A percentile compares a stretch with the other conserved stretches of the same genome.
Conservation (phyloP, 2,329 filamentous ascomycete species). For the Myrmaecium sp. region DNA sequence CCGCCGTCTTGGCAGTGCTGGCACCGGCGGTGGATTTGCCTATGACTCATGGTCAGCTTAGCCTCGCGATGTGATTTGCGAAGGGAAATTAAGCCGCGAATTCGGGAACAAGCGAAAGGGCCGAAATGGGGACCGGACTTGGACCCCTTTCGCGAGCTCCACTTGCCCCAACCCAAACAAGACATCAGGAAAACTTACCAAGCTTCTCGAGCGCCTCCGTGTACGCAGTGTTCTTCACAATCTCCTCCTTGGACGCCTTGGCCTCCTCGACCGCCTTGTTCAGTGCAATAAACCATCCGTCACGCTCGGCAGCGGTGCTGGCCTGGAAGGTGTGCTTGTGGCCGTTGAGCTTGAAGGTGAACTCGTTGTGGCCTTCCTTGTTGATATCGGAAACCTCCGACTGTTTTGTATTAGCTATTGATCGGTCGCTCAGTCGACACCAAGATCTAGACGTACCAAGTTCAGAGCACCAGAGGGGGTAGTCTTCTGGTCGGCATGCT, state of each 20-base stretch:
- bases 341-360: conserved; percentile 68
- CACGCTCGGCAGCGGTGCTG: conserved; percentile 53
- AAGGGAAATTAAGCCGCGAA: conserved; percentile 6
- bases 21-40: conserved; percentile 23
- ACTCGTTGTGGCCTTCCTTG: conserved; percentile 62
- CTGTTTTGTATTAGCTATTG: conserved; percentile 26
- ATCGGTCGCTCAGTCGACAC: not conserved
- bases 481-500: conserved; percentile 67
- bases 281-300: conserved; percentile 78
- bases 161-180: conserved; percentile 3
- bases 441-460: conserved; percentile 42
- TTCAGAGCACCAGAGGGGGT: conserved; percentile 68
- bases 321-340: conserved; percentile 96
- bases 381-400: conserved; percentile 53
- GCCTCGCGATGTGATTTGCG: conserved; percentile 3
- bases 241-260: conserved; percentile 57
- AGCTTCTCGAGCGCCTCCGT: conserved; percentile 67
- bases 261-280: conserved; percentile 73
- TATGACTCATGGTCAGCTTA: conserved; percentile 20
- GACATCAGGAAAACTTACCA: conserved; percentile 29
- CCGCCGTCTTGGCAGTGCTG: conserved; percentile 22
- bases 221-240: conserved; percentile 71
- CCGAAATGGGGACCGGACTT: conserved; percentile 7
- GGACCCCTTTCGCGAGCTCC: conserved; percentile 11
- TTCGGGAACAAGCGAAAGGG: conserved; percentile 15